Percentiles rank a stretch among this genome's conserved stretches.
phyloP scores from a whole-genome alignment of 2,329 filamentous ascomycete genomes.

The Paecilomyces fulvus region DNA sequence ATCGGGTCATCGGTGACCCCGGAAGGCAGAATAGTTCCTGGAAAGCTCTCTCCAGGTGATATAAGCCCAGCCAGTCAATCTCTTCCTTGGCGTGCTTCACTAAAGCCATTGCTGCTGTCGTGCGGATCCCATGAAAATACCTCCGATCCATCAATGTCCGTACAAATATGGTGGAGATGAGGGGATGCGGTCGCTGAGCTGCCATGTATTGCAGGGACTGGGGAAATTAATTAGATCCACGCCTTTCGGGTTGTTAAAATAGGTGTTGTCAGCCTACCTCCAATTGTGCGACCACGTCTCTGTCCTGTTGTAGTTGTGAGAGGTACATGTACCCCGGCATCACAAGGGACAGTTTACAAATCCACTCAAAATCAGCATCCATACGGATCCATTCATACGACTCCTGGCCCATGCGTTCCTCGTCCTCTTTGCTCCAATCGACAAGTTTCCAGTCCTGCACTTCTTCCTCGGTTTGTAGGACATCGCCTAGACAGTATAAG shows the following conservation, averaged over 20 bases:
- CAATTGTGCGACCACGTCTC: constrained; percentile 83
- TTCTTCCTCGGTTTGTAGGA: constrained; percentile 75
- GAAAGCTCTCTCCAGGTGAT: constrained; percentile 78
- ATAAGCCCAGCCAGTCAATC: constrained; percentile 67
- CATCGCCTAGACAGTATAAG: constrained; percentile 85
- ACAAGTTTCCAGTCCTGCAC: constrained; percentile 72
- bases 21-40: constrained; percentile 80
- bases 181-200: constrained; percentile 59
- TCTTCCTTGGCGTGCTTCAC: constrained; percentile 66
- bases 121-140: constrained; percentile 89
- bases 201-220: constrained; percentile 66
- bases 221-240: constrained; percentile 3
- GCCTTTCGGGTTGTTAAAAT: no score
- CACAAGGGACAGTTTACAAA: constrained; percentile 70
- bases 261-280: constrained; percentile 36
- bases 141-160: constrained; percentile 83
- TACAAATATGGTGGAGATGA: constrained; percentile 81
- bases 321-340: constrained; percentile 97
- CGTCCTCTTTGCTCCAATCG: constrained; percentile 84
- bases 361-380: constrained; percentile 97
- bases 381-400: constrained; percentile 98
- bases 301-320: constrained; percentile 92
- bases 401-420: constrained; percentile 86
- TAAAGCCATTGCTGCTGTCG: constrained; percentile 71
- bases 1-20: constrained; percentile 66